Evolutionary conservation across 495 filamentous ascomycete species (phyloP).

Genomic region (Cercophora newfieldiana): DNA sequence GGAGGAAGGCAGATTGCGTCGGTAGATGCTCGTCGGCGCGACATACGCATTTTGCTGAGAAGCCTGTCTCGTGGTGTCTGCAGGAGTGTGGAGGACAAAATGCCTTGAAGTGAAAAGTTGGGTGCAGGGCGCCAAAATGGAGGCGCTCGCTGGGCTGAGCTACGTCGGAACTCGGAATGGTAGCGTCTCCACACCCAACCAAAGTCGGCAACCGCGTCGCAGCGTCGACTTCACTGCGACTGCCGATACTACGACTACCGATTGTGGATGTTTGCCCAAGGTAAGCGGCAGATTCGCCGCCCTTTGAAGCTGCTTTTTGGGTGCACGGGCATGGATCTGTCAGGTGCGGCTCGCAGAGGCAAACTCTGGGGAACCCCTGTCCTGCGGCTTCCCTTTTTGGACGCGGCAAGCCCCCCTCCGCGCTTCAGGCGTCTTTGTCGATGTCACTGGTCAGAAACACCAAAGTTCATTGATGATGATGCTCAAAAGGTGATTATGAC

Average conservation of each 20-base stretch:
- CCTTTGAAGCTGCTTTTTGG: not conserved
- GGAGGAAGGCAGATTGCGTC: not conserved
- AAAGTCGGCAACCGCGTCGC: not conserved
- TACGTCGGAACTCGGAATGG: not conserved
- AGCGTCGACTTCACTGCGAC: not conserved
- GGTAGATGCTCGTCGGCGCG: not conserved
- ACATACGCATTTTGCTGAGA: not conserved
- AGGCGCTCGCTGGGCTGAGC: not conserved
- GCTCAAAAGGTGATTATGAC: constrained; percentile 14
- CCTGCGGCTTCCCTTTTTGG: constrained; percentile 12
- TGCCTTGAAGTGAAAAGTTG: not conserved
- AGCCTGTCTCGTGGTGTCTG: not conserved
- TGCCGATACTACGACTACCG: constrained; percentile 1
- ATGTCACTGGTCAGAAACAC: constrained; percentile 30
- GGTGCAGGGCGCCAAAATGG: not conserved
- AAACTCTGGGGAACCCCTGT: constrained; percentile 9
- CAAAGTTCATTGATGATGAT: constrained; percentile 22
- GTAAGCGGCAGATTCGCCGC: not conserved
- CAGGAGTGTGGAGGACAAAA: not conserved
- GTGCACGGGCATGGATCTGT: not conserved
- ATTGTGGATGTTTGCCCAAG: not conserved
- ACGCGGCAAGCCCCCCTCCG: constrained; percentile 20
- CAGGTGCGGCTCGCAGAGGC: not conserved
- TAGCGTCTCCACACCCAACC: not conserved
- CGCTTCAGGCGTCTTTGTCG: constrained; percentile 16